A percentile compares a stretch with the other conserved stretches of the same genome.
Evolutionary conservation across 306 rosid genomes (phyloP).

Genomic region (Canavalia ensiformis): DNA sequence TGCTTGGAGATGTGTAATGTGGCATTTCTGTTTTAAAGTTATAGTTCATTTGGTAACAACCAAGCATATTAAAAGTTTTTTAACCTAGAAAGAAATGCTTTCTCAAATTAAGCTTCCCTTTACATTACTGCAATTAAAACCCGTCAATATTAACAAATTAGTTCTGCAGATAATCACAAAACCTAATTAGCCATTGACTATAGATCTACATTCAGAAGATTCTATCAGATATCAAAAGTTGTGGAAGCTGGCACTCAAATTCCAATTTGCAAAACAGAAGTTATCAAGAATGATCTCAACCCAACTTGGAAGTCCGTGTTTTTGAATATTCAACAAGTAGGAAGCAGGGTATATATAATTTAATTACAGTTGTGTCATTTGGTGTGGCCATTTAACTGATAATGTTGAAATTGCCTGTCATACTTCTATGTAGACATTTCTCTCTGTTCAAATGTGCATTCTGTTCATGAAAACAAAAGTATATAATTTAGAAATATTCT

Average conservation of each 20-base stretch:
- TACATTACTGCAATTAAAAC: slow-evolving; percentile 15
- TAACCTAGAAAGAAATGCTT: slow-evolving; percentile 19
- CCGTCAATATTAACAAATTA: slow-evolving; percentile 34
- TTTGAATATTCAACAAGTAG: slow-evolving; percentile 82
- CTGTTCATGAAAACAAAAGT: background rate
- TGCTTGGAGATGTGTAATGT: slow-evolving; percentile 15
- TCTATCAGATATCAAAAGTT: slow-evolving; percentile 65
- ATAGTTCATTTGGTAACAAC: slow-evolving; percentile 4
- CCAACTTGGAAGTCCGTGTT: slow-evolving; percentile 75
- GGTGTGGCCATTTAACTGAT: background rate
- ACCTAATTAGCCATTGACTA: slow-evolving; percentile 61
- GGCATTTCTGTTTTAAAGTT: background rate
- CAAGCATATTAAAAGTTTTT: background rate
- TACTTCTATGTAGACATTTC: slow-evolving; percentile 29
- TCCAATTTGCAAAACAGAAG: slow-evolving; percentile 88
- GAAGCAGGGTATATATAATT: slow-evolving; percentile 70
- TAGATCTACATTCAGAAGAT: slow-evolving; percentile 70
- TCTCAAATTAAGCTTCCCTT: slow-evolving; percentile 26
- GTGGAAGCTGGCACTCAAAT: slow-evolving; percentile 63
- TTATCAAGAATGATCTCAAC: slow-evolving; percentile 72
- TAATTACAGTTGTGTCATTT: slow-evolving; percentile 14
- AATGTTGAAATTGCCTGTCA: background rate
- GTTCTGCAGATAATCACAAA: slow-evolving; percentile 71
- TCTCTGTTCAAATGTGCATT: background rate
- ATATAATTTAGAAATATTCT: slow-evolving; percentile 24